A percentile compares a stretch with the other conserved stretches of the same genome.
phyloP scores from a whole-genome alignment of 257 asterid species.

The Gentiana straminea region DNA sequence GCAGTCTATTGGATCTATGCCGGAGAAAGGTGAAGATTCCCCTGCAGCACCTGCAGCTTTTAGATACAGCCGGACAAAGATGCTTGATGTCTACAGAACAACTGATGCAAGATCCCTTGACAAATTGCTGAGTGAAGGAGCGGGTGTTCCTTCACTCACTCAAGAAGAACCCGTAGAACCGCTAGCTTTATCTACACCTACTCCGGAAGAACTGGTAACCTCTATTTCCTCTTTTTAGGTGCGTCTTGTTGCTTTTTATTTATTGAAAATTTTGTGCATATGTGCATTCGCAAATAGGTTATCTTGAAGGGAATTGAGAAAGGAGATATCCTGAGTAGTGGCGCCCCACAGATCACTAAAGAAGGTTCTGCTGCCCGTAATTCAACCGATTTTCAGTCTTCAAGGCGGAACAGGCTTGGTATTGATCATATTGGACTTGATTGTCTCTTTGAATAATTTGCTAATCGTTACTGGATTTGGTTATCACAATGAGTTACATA shows the following conservation, averaged over 20 bases:
- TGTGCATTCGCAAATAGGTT: conserved; percentile 33
- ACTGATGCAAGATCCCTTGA: conserved; percentile 31
- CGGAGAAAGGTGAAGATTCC: conserved; percentile 47
- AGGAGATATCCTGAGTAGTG: conserved; percentile 75
- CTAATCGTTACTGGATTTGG: not conserved
- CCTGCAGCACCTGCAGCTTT: conserved; percentile 28
- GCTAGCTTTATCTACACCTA: conserved; percentile 51
- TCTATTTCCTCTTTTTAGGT: conserved; percentile 2
- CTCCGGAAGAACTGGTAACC: conserved; percentile 74
- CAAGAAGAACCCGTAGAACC: conserved; percentile 71
- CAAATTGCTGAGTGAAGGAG: conserved; percentile 38
- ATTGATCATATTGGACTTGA: conserved; percentile 2
- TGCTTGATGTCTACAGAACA: conserved; percentile 66
- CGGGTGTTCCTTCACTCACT: conserved; percentile 63
- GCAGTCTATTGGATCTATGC: conserved; percentile 33
- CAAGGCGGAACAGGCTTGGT: conserved; percentile 64
- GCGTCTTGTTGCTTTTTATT: not conserved
- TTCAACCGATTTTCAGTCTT: conserved; percentile 50
- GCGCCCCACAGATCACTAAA: conserved; percentile 70
- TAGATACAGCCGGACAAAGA: conserved; percentile 49
- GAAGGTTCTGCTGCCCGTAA: conserved; percentile 60
- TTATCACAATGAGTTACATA: not conserved
- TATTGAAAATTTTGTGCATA: conserved; percentile 10
- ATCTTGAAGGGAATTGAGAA: conserved; percentile 79
- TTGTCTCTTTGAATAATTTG: not conserved